Evolutionary conservation across 371 early-diverging fungal species (phyloP), one percentile per base, ranked within the genome.

Genomic region (Mortierella sp.): DNA sequence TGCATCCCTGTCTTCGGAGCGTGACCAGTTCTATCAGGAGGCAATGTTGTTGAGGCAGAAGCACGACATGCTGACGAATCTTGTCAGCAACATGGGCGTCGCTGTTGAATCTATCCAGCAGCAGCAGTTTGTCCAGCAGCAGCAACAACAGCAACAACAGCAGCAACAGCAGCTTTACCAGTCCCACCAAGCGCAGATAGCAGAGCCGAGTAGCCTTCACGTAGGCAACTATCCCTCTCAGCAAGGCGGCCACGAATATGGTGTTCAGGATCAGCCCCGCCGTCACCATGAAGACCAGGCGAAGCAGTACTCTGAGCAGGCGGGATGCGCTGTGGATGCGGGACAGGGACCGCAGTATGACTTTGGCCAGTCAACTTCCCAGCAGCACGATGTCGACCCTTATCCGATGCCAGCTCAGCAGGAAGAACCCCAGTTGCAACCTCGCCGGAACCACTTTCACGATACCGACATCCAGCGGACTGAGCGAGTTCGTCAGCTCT

Each of bases 1-100:
- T 40, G 80, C 76, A 16, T 72, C 80, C 2, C 53, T 80, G 63
- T 75, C 80, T 0, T 72, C 76, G 2, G 80, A 80, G 39, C 75
- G 80, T 9, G 80, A 80, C 34, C 80, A 80, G 43, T 80, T 80
- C 44, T 80, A 80, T 34, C 71, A 80, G 63, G 80, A 80, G 37
- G 64, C 80, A 2, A 26, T 80, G 65, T 14, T 76, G 5, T 26
- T 80, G 41, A 72, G 80, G 9, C 79, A 71, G 45, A 71, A 79
- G 50, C 79, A 79, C 43, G 79, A 79, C 7, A 64, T 75, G 79
- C 50, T 79, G 64, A 71, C 75, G 1, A 80, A 48, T 34, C 50
- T 80, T 29, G 80, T 80, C 43, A 76, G 48, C 31, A 76, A 50
- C 26, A 80, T 80, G 76, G 73, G 79, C 2, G 79, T 75, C 53